Conservation (phyloP, 768 basidiomycete species). For the Cytidiella melzeri region DNA sequence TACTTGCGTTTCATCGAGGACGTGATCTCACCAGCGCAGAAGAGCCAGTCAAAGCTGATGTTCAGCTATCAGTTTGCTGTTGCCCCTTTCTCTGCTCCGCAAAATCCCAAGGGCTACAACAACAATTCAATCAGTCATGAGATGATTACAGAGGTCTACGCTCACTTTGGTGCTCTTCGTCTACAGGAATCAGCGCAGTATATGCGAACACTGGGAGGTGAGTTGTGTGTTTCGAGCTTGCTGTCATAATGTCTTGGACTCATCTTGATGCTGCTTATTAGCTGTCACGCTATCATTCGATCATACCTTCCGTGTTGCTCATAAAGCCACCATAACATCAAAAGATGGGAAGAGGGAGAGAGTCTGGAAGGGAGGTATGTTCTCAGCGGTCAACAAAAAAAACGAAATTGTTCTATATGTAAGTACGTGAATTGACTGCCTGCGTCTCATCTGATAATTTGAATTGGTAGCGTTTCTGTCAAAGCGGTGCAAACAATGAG, state of each 20-base stretch:
- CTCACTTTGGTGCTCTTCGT: conserved; percentile 13
- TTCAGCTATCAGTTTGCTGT: neutral
- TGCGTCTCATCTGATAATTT: too few relatives aligned
- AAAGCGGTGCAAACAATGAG: conserved; percentile 9
- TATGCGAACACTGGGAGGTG: conserved; percentile 14
- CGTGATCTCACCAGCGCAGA: neutral
- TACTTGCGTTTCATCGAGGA: conserved; percentile 10
- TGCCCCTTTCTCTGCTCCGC: neutral
- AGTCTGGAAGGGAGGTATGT: conserved; percentile 10
- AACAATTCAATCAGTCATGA: conserved; percentile 14
- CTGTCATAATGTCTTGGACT: too few relatives aligned
- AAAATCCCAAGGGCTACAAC: conserved; percentile 2
- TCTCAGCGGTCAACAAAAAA: conserved; percentile 13
- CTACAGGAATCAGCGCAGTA: conserved; percentile 14
- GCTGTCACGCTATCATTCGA: conserved; percentile 10
- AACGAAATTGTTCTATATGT: conserved; percentile 14
- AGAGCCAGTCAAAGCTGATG: neutral
- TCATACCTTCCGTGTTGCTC: conserved; percentile 13
- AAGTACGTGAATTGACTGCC: too few relatives aligned
- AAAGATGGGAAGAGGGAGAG: neutral
- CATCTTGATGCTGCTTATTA: too few relatives aligned
- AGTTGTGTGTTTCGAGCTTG: too few relatives aligned
- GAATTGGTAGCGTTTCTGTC: conserved; percentile 14
- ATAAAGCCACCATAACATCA: conserved; percentile 9
- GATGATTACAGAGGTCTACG: conserved; percentile 16